Base-by-base conservation (phyloP, 768 basidiomycete genomes). In the Naganishia onofrii region DNA sequence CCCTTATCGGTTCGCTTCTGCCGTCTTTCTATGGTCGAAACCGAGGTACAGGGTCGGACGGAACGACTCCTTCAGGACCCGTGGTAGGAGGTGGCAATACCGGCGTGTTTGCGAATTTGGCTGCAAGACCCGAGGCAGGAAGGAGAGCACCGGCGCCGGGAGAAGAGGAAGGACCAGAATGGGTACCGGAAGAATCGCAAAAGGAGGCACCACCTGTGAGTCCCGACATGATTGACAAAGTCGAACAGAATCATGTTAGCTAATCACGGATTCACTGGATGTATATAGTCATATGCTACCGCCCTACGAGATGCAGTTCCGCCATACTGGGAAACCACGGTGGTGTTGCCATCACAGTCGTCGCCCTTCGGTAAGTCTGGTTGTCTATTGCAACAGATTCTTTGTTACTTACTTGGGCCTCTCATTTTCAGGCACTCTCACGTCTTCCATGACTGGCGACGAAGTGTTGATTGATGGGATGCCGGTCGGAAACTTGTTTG, bases 291-390 rank as follows among this genome's bases (percentile, higher is more conserved):
- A 0, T 99, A 99, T 76, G 85, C 88, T 15, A 85, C 88, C 19
- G 96, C 95, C 2, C 88, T 92, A 72, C 86, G 88, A 32, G 95
- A 99, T 77, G 87, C 91, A 0, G 93, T 90, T 0, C 96, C 96
- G 0, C 86, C 92, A 0, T 99, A 99, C 81, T 97, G 93, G 91
- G 95, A 99, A 78, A 97, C 91, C 0, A 93, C 92, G 0, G 87
- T 97, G 10, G 90, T 94, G 71, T 88, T 93, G 0, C 92, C 92
- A 0, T 78, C 76, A 0, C 76, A 76, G 7, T 70, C 71, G 10
- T 79, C 78, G 8, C 79, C 79, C 10, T 80, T 80, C 56, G 79
- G 79, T 73, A 42, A 17, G 67, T 70, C 26, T 68, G 65, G 38
- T 12, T 44, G 32, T 48, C 42, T 8, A 21, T 21, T 13, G 1